phyloP scores from a whole-genome alignment of 495 filamentous ascomycete genomes.

The Monascus purpureus region DNA sequence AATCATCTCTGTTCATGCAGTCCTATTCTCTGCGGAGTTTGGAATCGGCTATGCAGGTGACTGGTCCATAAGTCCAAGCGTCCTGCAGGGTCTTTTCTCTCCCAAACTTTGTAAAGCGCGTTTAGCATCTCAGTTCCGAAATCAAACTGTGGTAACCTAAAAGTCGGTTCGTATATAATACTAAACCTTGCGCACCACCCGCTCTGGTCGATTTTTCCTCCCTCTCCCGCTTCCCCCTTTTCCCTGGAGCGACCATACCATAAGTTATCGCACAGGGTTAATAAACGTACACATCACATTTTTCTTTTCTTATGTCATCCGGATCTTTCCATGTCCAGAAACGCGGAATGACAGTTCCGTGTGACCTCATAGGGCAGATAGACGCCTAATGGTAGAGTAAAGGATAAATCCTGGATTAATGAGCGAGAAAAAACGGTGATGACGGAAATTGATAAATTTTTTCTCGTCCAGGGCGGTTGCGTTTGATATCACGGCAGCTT shows the following conservation, averaged over 20 bases:
- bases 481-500: too few relatives aligned
- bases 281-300: not conserved
- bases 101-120: not conserved
- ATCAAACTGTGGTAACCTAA: conserved; percentile 4
- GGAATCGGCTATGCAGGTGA: not conserved
- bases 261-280: conserved; percentile 24
- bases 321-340: not conserved
- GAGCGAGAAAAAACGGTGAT: too few relatives aligned
- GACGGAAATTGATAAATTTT: too few relatives aligned
- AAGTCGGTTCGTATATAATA: conserved; percentile 11
- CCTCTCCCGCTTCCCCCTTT: not conserved
- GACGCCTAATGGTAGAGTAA: not conserved
- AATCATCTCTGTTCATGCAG: not conserved
- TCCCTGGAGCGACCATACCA: not conserved
- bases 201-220: not conserved
- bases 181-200: too few relatives aligned
- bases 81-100: not conserved
- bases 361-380: conserved; percentile 1
- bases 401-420: too few relatives aligned
- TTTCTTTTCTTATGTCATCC: not conserved
- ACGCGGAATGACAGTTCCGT: not conserved
- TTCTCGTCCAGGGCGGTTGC: too few relatives aligned
- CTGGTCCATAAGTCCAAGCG: not conserved
- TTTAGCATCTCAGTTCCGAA: not conserved
- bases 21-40: not conserved